phyloP scores from a whole-genome alignment of 371 early-diverging fungal species.

The Haplosporangium sp. region DNA sequence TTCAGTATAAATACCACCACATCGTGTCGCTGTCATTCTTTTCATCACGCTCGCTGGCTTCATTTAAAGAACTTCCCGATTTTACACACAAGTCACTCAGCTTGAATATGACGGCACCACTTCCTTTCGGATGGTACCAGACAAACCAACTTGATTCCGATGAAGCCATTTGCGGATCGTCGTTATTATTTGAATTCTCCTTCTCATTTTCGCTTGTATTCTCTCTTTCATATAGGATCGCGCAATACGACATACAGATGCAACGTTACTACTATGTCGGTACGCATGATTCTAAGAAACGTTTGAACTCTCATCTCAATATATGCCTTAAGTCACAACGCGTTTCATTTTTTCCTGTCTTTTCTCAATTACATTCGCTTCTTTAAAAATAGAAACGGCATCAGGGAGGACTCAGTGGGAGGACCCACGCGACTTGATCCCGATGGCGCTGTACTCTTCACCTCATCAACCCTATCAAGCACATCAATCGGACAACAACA shows the following conservation, averaged over 20 bases:
- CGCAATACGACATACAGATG: background rate
- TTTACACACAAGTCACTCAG: no score
- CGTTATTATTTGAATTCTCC: background rate
- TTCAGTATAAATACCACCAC: no score
- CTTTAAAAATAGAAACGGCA: background rate
- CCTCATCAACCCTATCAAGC: background rate
- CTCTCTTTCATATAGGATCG: background rate
- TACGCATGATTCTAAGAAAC: background rate
- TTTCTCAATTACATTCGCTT: no score
- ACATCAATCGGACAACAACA: background rate
- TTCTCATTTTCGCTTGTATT: no score
- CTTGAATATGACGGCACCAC: background rate
- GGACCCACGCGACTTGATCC: background rate
- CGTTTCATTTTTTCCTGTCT: background rate
- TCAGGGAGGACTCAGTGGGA: background rate
- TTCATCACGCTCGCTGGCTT: no score
- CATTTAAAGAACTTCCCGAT: no score
- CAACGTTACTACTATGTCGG: background rate
- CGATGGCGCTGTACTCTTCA: background rate
- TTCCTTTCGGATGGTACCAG: background rate
- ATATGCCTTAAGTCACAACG: background rate
- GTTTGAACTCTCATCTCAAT: background rate
- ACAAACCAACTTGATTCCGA: background rate
- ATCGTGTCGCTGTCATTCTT: no score
- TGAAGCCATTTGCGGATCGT: background rate